phyloP scores from a whole-genome alignment of 768 basidiomycete genomes.

The Leccinum disarticulatum region DNA sequence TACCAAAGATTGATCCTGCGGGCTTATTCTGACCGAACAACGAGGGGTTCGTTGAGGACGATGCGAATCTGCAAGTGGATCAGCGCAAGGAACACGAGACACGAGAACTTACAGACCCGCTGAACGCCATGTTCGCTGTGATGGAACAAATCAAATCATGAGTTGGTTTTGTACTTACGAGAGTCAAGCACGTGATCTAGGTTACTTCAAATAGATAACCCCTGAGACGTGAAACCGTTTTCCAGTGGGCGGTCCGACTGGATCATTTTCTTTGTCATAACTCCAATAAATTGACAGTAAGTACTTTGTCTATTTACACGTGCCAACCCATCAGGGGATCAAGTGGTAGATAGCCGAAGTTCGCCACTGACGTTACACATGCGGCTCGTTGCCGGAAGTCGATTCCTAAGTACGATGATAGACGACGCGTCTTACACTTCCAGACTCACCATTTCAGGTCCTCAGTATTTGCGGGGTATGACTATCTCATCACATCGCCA shows the following conservation, averaged over 20 bases:
- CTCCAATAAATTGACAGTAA: too few relatives aligned
- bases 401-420: background rate
- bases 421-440: background rate
- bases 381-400: background rate
- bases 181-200: conserved; percentile 13
- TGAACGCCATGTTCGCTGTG: conserved; percentile 20
- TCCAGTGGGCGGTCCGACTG: too few relatives aligned
- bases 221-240: conserved; percentile 7
- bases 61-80: conserved; percentile 32
- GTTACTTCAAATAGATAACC: conserved; percentile 6
- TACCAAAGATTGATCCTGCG: conserved; percentile 40
- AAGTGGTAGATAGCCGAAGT: too few relatives aligned
- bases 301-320: too few relatives aligned
- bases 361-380: too few relatives aligned
- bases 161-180: background rate
- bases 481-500: conserved; percentile 13
- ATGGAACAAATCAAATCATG: background rate
- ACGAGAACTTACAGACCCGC: conserved; percentile 16
- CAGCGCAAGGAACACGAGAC: conserved; percentile 1
- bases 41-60: conserved; percentile 40
- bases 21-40: conserved; percentile 36
- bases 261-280: background rate
- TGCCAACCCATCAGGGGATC: too few relatives aligned
- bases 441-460: background rate
- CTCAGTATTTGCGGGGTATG: background rate